These are phyloP conservation scores for Malus domestica DNA, from an alignment of 306 rosid species.

Conservation along the genomic window ASM211411v1 NC_041801.1:9143501-9144000, in stretches of 20 bases:
- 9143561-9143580: neutral
- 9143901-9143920: too few species aligned
- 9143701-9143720: neutral
- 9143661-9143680: neutral
- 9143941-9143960: too few species aligned
- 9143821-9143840: too few species aligned
- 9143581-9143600: neutral
- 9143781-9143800: neutral
- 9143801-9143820: neutral
- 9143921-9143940: too few species aligned
- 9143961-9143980: too few species aligned
- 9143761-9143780: neutral
- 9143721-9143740: neutral
- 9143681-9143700: neutral
- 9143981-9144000: too few species aligned
- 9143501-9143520: slow-evolving; percentile 8
- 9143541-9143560: neutral
- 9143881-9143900: too few species aligned
- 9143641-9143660: neutral
- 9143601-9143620: neutral
- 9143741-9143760: neutral
- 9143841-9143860: too few species aligned
- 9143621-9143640: neutral
- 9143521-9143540: neutral
- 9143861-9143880: too few species aligned